Percentiles rank a stretch among this genome's conserved stretches.
These are phyloP conservation scores for Davidsoniella australis DNA, from an alignment of 2,329 filamentous ascomycete genomes.

Conservation along the genomic window DNA sequence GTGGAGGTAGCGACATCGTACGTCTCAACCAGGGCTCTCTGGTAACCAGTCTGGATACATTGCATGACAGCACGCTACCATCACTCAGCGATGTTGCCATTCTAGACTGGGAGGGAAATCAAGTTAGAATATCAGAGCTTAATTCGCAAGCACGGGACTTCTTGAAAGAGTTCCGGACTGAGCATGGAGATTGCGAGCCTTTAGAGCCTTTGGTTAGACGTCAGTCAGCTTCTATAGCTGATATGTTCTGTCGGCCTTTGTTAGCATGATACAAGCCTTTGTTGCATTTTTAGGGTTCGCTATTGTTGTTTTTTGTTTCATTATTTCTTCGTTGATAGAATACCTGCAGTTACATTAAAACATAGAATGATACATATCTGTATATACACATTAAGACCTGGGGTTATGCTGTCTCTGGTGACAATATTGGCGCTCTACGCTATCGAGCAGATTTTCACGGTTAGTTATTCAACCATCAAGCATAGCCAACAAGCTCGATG, in stretches of 20 bases:
- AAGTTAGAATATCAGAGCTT: conserved; percentile 19
- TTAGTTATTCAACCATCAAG: background rate
- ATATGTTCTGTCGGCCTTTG: conserved; percentile 44
- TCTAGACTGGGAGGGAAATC: conserved; percentile 44
- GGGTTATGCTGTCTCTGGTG: too few relatives aligned
- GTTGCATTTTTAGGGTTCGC: too few relatives aligned
- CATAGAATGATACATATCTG: too few relatives aligned
- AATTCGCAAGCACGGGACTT: conserved; percentile 33
- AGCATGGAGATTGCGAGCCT: conserved; percentile 48
- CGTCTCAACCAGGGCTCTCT: conserved; percentile 28
- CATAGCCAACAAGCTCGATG: conserved; percentile 5
- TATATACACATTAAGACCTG: too few relatives aligned
- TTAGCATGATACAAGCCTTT: background rate
- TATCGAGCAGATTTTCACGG: too few relatives aligned
- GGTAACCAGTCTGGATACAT: conserved; percentile 30
- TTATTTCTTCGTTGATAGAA: too few relatives aligned
- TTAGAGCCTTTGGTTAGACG: conserved; percentile 16
- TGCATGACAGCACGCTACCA: conserved; percentile 26
- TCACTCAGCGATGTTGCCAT: conserved; percentile 35
- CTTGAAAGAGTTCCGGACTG: conserved; percentile 38
- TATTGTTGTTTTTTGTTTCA: too few relatives aligned
- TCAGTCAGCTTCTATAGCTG: conserved; percentile 28
- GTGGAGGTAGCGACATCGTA: conserved; percentile 16
- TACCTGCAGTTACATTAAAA: too few relatives aligned
- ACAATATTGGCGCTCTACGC: too few relatives aligned